These are phyloP conservation scores for Dactylellina cionopaga DNA, from an alignment of 2,329 filamentous ascomycete genomes.

Conservation along the genomic window DNA sequence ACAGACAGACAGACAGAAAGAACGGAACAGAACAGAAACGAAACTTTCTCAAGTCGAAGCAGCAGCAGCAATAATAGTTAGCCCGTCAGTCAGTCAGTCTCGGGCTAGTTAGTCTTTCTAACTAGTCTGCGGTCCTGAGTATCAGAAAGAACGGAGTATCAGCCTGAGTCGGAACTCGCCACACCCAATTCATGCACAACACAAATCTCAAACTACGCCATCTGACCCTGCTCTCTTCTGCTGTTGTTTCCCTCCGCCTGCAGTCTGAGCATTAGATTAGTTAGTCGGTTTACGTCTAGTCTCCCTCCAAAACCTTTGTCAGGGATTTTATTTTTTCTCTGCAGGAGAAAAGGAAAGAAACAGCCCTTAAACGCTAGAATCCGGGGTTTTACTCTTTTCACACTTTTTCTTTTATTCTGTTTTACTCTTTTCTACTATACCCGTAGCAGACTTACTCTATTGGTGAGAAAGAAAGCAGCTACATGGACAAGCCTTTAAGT, in stretches of 20 bases:
- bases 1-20: too few relatives aligned
- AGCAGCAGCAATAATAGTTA: constrained; percentile 1
- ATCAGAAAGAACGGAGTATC: constrained; percentile 33
- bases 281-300: constrained; percentile 11
- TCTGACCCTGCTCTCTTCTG: constrained; percentile 6
- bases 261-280: constrained; percentile 7
- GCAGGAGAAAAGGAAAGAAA: constrained; percentile 34
- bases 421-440: background rate
- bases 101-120: too few relatives aligned
- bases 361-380: constrained; percentile 32
- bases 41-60: background rate
- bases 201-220: constrained; percentile 39
- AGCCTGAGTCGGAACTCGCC: constrained; percentile 42
- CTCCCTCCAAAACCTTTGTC: constrained; percentile 19
- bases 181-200: constrained; percentile 45
- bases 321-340: constrained; percentile 39
- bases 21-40: constrained; percentile 12
- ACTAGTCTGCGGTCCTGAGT: background rate
- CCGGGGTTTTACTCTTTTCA: constrained; percentile 15
- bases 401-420: background rate
- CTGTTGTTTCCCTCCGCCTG: constrained; percentile 14
- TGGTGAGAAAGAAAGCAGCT: constrained; percentile 21
- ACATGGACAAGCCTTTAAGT: constrained; percentile 50
- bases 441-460: background rate
- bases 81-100: too few relatives aligned